Evolutionary conservation across 345 rosid species (phyloP), one percentile per base, ranked within the genome.

Genomic region (Aurinia saxatilis): DNA sequence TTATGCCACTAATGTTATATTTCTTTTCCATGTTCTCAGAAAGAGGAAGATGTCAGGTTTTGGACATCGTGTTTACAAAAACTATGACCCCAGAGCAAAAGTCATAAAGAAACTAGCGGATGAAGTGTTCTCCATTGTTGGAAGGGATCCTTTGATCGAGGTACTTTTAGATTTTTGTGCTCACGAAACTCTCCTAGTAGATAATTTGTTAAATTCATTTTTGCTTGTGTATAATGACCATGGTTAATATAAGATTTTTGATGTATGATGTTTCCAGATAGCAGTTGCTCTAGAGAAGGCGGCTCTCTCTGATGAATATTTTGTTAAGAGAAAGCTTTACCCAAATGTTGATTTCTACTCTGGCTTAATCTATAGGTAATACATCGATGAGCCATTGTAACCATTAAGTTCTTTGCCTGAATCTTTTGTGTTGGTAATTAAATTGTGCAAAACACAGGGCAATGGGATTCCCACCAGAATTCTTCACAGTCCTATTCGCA

Each of bases 321-420:
- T 93, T 68, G 77, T 87, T 34, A 85, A 85, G 85, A 85, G 99
- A 72, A 87, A 87, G 74, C 77, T 93, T 13, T 93, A 93, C 78
- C 99, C 99, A 16, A 93, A 93, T 78, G 97, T 90, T 42, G 99
- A 93, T 81, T 93, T 93, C 76, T 93, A 93, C 78, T 87, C 97
- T 11, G 99, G 99, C 23, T 73, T 90, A 66, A 93, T 93, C 66
- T 89, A 93, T 66, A 80, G 99, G 99, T 92, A 80, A 48, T 50
- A 30, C 50, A 57, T 30, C 34, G 3, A 7, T 33, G 5, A 57
- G 6, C 10, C 9, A 11, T 33, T 37, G 11, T 33, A 57, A 47
- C 21, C 10, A 8, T 27, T 10, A 38, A 4, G 57, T 47, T 66
- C 9, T 66, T 5, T 4, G 18, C 31, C 12, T 48, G 44, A 49